Evolutionary conservation across 257 asterid genomes (phyloP), one percentile per base, ranked within the genome.

Genomic region (Nicotiana undulata): DNA sequence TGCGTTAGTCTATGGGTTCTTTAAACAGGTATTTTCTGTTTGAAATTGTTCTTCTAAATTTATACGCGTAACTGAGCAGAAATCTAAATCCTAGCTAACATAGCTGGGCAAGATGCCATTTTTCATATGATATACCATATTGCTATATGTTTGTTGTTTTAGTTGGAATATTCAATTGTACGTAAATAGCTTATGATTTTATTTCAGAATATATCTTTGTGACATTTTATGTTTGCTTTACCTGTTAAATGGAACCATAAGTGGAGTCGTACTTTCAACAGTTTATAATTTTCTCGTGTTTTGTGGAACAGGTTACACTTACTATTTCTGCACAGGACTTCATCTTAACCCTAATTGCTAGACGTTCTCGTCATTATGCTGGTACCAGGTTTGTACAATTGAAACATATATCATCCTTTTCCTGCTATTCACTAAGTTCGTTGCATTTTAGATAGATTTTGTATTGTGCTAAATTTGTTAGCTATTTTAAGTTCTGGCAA

Each of bases 281-380:
- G 22, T 44, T 44, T 70, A 70, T 44, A 15, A 70, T 70, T 70
- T 44, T 44, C 59, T 70, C 49, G 37, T 22, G 59, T 70, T 70
- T 44, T 22, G 34, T 70, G 77, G 37, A 68, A 81, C 92, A 95
- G 99, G 97, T 87, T 68, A 82, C 88, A 84, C 90, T 92, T 68
- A 86, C 94, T 9, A 81, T 85, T 87, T 83, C 88, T 80, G 93
- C 89, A 52, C 90, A 90, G 72, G 92, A 88, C 44, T 89, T 91
- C 89, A 81, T 70, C 78, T 85, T 95, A 72, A 91, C 92, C 83
- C 97, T 95, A 20, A 86, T 95, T 85, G 96, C 99, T 40, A 90
- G 99, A 76, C 93, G 99, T 46, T 95, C 99, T n/a, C 96, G 98
- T 80, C 99, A 95, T 86, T 93, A 89, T 76, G 99, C 99, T 75